Conservation (phyloP, 108 stramenopile species). For the Aurantiochytrium sp. region DNA sequence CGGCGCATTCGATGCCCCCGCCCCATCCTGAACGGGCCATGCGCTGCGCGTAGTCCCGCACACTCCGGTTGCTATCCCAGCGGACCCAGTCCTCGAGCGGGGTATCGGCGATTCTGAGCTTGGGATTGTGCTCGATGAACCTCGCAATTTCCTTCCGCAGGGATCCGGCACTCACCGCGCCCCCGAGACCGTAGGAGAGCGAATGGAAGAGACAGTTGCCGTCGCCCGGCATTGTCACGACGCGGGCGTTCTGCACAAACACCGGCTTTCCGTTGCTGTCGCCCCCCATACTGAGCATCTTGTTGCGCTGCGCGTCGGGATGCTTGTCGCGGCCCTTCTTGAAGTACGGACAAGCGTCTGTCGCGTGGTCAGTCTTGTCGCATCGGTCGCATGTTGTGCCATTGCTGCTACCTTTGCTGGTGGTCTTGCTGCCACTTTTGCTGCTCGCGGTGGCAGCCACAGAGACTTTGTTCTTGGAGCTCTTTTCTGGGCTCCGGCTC, state of each 20-base stretch:
- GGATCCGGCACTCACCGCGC: background rate
- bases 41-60: background rate
- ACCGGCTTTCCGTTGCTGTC: background rate
- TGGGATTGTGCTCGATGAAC: conserved; percentile 37
- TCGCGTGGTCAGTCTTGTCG: conserved; percentile 32
- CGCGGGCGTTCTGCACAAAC: background rate
- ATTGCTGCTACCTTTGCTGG: no score
- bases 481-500: no score
- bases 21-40: conserved; percentile 40
- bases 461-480: no score
- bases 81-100: conserved; percentile 42
- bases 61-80: conserved; percentile 32
- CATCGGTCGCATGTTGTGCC: conserved; percentile 32
- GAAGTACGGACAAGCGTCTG: conserved; percentile 37
- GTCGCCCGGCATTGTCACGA: conserved; percentile 39
- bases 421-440: no score
- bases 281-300: background rate
- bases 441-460: no score
- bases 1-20: conserved; percentile 46
- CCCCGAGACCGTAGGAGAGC: conserved; percentile 30
- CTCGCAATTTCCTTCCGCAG: conserved; percentile 12
- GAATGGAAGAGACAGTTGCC: conserved; percentile 45
- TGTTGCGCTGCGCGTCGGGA: conserved; percentile 32
- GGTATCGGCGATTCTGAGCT: conserved; percentile 29
- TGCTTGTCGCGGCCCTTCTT: conserved; percentile 37